Evolutionary conservation across 1,284 basidiomycete genomes (phyloP).

Genomic region (Boletus smithii): DNA sequence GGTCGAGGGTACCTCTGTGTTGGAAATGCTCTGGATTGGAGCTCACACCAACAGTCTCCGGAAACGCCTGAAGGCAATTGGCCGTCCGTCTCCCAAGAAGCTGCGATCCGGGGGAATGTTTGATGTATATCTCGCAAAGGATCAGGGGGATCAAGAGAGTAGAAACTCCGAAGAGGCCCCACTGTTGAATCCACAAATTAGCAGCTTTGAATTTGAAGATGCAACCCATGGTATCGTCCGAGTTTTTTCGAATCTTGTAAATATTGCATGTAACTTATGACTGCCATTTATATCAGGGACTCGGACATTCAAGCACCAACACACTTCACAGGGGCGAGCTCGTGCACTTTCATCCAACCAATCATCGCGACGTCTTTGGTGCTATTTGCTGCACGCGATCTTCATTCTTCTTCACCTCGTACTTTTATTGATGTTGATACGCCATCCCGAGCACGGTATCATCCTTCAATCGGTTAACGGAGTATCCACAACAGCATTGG

Average conservation of each 20-base stretch:
- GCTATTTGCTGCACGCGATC: background rate
- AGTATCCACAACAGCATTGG: background rate
- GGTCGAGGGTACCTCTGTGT: background rate
- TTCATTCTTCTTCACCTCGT: background rate
- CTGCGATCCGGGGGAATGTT: slow-evolving; percentile 1
- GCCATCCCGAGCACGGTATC: background rate
- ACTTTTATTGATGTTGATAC: background rate
- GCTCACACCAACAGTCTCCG: background rate
- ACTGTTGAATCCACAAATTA: background rate
- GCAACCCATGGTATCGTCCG: background rate
- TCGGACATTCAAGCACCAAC: background rate
- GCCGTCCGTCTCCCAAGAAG: background rate
- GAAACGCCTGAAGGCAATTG: background rate
- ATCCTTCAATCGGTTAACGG: background rate
- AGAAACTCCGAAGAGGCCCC: background rate
- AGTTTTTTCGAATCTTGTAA: background rate
- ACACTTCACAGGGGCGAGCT: background rate
- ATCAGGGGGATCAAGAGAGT: background rate
- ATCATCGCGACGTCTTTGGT: background rate
- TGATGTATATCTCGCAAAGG: background rate
- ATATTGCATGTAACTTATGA: background rate
- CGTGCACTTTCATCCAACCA: background rate
- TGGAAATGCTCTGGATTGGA: slow-evolving; percentile 1
- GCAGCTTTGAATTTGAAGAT: background rate
- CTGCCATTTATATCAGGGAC: background rate